Base-by-base conservation (phyloP, 1,139 yeast species). In the Hansenula lynferdii region DNA sequence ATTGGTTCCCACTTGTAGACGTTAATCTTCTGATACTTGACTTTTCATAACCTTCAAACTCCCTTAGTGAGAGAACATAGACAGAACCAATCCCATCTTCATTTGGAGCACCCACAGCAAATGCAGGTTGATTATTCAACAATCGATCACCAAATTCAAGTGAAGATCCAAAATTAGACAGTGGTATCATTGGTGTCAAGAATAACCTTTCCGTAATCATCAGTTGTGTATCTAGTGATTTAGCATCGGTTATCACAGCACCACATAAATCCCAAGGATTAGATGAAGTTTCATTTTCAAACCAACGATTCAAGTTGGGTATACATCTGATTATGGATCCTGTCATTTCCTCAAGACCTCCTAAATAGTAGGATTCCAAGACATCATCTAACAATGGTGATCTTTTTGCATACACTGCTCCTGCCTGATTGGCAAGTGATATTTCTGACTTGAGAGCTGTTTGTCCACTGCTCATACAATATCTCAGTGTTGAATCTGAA, bases 391-490 rank as follows among this genome's bases (percentile, higher is more conserved):
- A 48, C 11, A 70, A 47, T 0, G 80, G 80, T 1, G 78, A 71
- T 27, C 57, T 52, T 21, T 52, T 48, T 0, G 65, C 59, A 39
- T 62, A 64, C 2, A 56, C 48, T 1, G 54, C 35, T 38, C 57
- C 58, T 17, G 60, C 61, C 1, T 60, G 45, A 3, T 48, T 45
- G 5, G 65, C 61, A 0, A 62, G 43, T 4, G 57, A 47, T 1
- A 69, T 37, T 44, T 76, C 80, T 0, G 70, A 68, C 19, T 53
- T 51, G 11, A 75, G 42, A 0, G 73, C 84, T 0, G 74, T 62
- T 32, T 62, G 56, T 0, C 85, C 85, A 33, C 80, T 56, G 7
- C 61, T 45, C 66, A 75, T 66, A 54, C 84, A 77, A 38, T 65
- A 58, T 9, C 57, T 57, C 7, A 75, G 44, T 5, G 28, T 34